phyloP scores from a whole-genome alignment of 352 stramenopile genomes.

The Pythium monospermum region DNA sequence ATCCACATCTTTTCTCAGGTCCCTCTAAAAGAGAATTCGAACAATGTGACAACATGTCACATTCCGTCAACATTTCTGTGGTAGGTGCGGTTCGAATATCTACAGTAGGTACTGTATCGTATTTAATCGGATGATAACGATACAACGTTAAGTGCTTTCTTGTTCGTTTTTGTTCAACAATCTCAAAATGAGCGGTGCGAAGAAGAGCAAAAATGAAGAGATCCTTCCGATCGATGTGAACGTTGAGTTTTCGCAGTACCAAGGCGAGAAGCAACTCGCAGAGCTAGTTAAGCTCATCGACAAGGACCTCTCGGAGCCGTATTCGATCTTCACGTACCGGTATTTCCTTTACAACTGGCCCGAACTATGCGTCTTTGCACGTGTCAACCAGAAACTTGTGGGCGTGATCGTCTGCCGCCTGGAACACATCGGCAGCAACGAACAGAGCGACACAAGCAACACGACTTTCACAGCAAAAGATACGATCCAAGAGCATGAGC shows the following conservation, averaged over 20 bases:
- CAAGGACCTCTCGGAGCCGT: slow-evolving; percentile 93
- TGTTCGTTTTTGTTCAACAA: neutral
- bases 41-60: too few species aligned
- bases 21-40: slow-evolving; percentile 19
- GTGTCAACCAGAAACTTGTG: slow-evolving; percentile 82
- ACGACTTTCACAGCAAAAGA: neutral
- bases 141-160: neutral
- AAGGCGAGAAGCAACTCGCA: slow-evolving; percentile 85
- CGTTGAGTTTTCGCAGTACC: slow-evolving; percentile 67
- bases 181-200: neutral
- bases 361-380: slow-evolving; percentile 86
- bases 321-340: slow-evolving; percentile 96
- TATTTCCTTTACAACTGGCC: slow-evolving; percentile 96
- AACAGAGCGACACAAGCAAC: slow-evolving; percentile 21
- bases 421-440: slow-evolving; percentile 68
- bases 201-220: slow-evolving; percentile 3
- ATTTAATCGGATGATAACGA: neutral
- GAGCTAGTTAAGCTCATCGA: slow-evolving; percentile 93
- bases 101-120: slow-evolving; percentile 8
- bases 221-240: slow-evolving; percentile 19
- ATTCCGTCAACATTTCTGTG: too few species aligned
- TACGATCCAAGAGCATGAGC: slow-evolving; percentile 15
- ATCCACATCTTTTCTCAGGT: too few species aligned
- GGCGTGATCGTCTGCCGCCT: slow-evolving; percentile 91
- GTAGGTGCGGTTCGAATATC: too few species aligned